Evolutionary conservation across 2,329 filamentous ascomycete genomes (phyloP), one percentile per base, ranked within the genome.

Genomic region (Talaromyces sp.): DNA sequence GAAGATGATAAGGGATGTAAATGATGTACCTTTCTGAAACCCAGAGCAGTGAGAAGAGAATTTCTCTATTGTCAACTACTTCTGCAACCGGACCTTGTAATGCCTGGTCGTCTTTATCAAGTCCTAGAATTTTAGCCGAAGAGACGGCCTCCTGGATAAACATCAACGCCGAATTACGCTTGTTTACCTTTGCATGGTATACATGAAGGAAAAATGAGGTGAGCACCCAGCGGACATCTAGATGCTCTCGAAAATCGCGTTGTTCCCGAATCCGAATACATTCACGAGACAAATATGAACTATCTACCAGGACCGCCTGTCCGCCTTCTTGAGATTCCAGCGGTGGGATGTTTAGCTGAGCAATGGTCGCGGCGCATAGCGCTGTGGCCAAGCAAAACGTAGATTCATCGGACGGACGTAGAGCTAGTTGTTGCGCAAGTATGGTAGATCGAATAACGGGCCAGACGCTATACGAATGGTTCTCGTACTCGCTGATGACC

Each of bases 141-240:
- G 66, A 62, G 10, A 73, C 66, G 3, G 70, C 71, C 36, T 72
- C 70, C 31, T 72, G 70, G 14, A 71, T 69, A 27, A 69, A 73
- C 63, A 69, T 66, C 69, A 72, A 68, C 1, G 71, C 70, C 16
- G 66, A 67, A 8, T 65, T 67, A 9, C 66, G 65, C 58, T 67
- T 65, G n/a, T 73, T 70, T 27, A 67, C 64, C 59, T 73, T 73
- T 16, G 71, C 70, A 63, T 73, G 66, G 55, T 72, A 71, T 3
- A 73, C 71, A 65, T 73, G 70, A 56, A 73, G 63, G 33, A 73
- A 73, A 60, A 73, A 72, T 1, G 70, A 72, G 16, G 66, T 64
- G 31, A 73, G 62, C 4, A 70, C 56, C 55, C 65, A 64, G 30
- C 62, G 65, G 8, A 67, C 23, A 51, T 72, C 65, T 3, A 67